Percentiles rank a stretch among this genome's conserved stretches.
phyloP scores from a whole-genome alignment of 2,329 filamentous ascomycete species.

The Clonostachys byssicola region DNA sequence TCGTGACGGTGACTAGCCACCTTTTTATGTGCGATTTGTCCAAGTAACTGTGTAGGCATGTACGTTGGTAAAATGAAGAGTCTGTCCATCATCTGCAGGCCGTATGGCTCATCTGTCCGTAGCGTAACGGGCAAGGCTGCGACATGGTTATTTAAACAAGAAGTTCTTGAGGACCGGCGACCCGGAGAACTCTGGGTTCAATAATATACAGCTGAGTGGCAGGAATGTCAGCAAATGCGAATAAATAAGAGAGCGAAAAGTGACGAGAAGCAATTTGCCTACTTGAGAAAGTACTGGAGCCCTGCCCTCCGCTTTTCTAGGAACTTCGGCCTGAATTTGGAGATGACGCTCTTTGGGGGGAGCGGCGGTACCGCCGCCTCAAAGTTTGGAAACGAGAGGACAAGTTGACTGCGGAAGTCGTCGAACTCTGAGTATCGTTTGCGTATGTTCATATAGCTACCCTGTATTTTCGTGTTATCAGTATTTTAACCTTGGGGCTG shows the following conservation, averaged over 20 bases:
- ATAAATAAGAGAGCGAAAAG: not conserved
- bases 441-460: slow-evolving; percentile 56
- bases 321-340: slow-evolving; percentile 79
- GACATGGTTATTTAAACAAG: slow-evolving; percentile 54
- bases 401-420: slow-evolving; percentile 68
- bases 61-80: too few species aligned
- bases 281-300: slow-evolving; percentile 93
- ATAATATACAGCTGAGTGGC: slow-evolving; percentile 71
- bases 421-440: slow-evolving; percentile 94
- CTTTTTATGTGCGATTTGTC: not conserved
- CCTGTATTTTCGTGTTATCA: slow-evolving; percentile 31
- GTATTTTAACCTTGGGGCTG: too few species aligned
- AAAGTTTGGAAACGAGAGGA: slow-evolving; percentile 79
- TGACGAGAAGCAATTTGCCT: slow-evolving; percentile 24
- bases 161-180: slow-evolving; percentile 92
- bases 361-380: slow-evolving; percentile 82
- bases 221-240: slow-evolving; percentile 1
- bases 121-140: too few species aligned
- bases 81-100: too few species aligned
- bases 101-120: too few species aligned
- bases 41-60: not conserved
- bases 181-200: slow-evolving; percentile 91
- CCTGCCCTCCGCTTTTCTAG: slow-evolving; percentile 79
- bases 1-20: not conserved
- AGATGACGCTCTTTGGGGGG: slow-evolving; percentile 87